phyloP scores from a whole-genome alignment of 345 rosid genomes.

The Acer negundo region DNA sequence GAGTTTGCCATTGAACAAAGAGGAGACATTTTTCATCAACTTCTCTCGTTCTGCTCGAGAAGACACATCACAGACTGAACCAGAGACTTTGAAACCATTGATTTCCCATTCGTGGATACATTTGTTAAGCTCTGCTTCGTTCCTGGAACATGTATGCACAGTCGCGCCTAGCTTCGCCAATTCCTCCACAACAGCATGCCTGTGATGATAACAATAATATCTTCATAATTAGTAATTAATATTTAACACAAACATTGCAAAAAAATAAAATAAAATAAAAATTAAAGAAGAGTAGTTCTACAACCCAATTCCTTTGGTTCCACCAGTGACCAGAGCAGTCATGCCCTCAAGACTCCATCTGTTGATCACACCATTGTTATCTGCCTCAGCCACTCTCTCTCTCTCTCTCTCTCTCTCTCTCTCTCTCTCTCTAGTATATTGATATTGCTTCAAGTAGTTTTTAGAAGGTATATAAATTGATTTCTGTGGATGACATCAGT shows the following conservation, averaged over 20 bases:
- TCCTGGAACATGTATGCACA: constrained; percentile 66
- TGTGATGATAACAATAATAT: constrained; percentile 3
- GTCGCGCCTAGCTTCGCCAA: constrained; percentile 61
- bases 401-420: neutral
- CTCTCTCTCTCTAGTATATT: neutral
- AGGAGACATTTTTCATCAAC: constrained; percentile 29
- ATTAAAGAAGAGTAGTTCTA: too few species aligned
- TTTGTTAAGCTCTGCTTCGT: constrained; percentile 47
- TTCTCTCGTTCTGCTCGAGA: constrained; percentile 34
- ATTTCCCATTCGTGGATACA: constrained; percentile 41
- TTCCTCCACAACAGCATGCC: constrained; percentile 67
- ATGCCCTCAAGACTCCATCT: constrained; percentile 17
- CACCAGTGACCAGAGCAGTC: constrained; percentile 38
- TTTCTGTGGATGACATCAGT: too few species aligned
- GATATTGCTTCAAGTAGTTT: neutral
- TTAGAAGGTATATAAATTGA: neutral
- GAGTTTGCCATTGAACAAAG: constrained; percentile 33
- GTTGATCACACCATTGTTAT: neutral
- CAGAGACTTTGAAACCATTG: constrained; percentile 40
- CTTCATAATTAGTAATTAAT: too few species aligned
- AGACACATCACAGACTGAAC: constrained; percentile 46
- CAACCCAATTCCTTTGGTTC: constrained; percentile 40
- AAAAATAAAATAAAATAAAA: too few species aligned
- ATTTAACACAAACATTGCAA: too few species aligned
- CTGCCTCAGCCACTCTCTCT: neutral